Conservation (phyloP, 441 rosid genomes). For the Jatropha multifida region DNA sequence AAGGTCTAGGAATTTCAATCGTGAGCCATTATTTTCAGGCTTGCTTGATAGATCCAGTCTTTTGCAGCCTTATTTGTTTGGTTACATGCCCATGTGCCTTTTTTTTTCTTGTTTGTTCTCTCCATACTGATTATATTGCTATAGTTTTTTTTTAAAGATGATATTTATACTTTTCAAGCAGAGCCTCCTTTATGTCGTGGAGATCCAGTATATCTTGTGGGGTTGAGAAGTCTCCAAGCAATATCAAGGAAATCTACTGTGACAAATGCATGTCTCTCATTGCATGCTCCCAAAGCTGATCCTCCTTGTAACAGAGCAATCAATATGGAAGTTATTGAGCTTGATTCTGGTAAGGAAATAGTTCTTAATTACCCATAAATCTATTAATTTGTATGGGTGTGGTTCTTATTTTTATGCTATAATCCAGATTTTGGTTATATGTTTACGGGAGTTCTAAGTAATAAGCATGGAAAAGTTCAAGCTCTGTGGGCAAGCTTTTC, state of each 20-base stretch:
- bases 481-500: constrained; percentile 99
- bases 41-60: background rate
- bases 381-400: constrained; percentile 9
- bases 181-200: constrained; percentile 91
- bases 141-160: background rate
- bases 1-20: background rate
- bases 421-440: constrained; percentile 90
- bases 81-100: background rate
- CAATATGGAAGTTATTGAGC: constrained; percentile 96
- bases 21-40: background rate
- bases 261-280: constrained; percentile 84
- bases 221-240: constrained; percentile 84
- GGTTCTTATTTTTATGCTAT: constrained; percentile 17
- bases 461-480: constrained; percentile 87
- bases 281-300: constrained; percentile 78
- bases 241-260: constrained; percentile 93
- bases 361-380: constrained; percentile 8
- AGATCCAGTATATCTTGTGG: constrained; percentile 88
- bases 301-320: constrained; percentile 90
- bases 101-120: background rate
- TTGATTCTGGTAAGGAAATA: constrained; percentile 71
- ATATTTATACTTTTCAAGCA: constrained; percentile 35
- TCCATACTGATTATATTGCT: background rate
- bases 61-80: background rate
- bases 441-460: constrained; percentile 87